These are phyloP conservation scores for Oryza officinalis DNA, from an alignment of 176 grass and related monocot genomes.

Conservation along the genomic window DNA sequence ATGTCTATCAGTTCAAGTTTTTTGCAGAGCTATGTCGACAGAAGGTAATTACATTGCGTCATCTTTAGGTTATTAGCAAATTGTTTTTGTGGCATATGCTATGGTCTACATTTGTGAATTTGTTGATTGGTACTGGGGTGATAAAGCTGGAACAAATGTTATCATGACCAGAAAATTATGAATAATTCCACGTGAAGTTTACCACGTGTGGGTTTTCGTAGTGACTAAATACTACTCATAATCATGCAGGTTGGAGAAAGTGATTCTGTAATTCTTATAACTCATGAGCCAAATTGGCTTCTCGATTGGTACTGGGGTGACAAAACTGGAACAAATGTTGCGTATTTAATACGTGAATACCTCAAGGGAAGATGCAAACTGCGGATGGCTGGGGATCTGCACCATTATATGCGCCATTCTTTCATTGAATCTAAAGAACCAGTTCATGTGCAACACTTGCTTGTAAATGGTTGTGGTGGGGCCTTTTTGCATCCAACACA, in stretches of 20 bases:
- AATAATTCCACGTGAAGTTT: constrained; percentile 7
- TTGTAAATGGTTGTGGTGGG: constrained; percentile 97
- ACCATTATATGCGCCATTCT: constrained; percentile 99
- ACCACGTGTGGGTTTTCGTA: background rate
- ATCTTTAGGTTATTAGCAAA: constrained; percentile 6
- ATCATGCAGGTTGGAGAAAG: constrained; percentile 69
- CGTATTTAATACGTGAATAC: constrained; percentile 83
- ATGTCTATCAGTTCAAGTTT: constrained; percentile 98
- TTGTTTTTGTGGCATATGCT: background rate
- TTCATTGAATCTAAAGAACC: constrained; percentile 46
- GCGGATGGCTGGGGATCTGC: constrained; percentile 93
- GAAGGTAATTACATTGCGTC: constrained; percentile 61
- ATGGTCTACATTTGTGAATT: background rate
- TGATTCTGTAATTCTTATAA: constrained; percentile 90
- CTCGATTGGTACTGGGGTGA: constrained; percentile 99
- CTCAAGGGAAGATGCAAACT: constrained; percentile 88
- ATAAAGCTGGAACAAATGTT: no score
- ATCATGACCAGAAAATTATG: constrained; percentile 22
- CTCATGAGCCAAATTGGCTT: constrained; percentile 97
- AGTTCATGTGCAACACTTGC: constrained; percentile 83
- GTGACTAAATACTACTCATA: constrained; percentile 13
- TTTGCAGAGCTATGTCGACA: constrained; percentile 83
- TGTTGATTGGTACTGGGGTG: no score
- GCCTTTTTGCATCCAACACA: constrained; percentile 98
- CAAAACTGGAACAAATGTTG: constrained; percentile 69